A percentile compares a stretch with the other conserved stretches of the same genome.
Conservation (phyloP, 1,139 yeast species). For the Schwanniomyces etchellsii region DNA sequence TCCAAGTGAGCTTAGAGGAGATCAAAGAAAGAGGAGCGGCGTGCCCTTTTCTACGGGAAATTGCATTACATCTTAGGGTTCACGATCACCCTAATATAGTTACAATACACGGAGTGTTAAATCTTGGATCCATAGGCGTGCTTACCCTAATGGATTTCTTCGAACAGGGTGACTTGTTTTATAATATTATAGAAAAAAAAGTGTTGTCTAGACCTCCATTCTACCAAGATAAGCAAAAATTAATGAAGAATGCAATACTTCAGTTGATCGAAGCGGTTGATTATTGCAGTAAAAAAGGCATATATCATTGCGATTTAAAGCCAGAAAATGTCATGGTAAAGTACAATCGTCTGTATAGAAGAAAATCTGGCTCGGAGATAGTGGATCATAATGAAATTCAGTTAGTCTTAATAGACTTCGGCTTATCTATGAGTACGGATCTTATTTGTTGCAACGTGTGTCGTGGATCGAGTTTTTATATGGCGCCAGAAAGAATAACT, state of each 20-base stretch:
- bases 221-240: constrained; percentile 19
- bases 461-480: constrained; percentile 83
- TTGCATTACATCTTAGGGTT: constrained; percentile 66
- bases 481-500: constrained; percentile 84
- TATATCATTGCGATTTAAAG: constrained; percentile 86
- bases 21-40: constrained; percentile 36
- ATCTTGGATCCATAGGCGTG: constrained; percentile 47
- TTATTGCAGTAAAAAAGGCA: constrained; percentile 60
- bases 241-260: constrained; percentile 66
- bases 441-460: constrained; percentile 67
- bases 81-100: constrained; percentile 74
- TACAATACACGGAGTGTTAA: constrained; percentile 69
- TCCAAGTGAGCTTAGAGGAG: constrained; percentile 36
- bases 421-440: constrained; percentile 63
- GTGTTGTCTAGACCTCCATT: constrained; percentile 46
- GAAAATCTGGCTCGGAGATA: constrained; percentile 13
- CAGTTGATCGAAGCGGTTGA: constrained; percentile 71
- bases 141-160: constrained; percentile 79
- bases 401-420: constrained; percentile 76
- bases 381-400: constrained; percentile 51
- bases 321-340: constrained; percentile 79
- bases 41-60: constrained; percentile 56
- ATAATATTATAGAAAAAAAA: constrained; percentile 66
- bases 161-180: constrained; percentile 78
- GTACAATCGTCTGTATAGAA: constrained; percentile 23